phyloP scores from a whole-genome alignment of 805 yeast species.

The Kazachstania martiniae region DNA sequence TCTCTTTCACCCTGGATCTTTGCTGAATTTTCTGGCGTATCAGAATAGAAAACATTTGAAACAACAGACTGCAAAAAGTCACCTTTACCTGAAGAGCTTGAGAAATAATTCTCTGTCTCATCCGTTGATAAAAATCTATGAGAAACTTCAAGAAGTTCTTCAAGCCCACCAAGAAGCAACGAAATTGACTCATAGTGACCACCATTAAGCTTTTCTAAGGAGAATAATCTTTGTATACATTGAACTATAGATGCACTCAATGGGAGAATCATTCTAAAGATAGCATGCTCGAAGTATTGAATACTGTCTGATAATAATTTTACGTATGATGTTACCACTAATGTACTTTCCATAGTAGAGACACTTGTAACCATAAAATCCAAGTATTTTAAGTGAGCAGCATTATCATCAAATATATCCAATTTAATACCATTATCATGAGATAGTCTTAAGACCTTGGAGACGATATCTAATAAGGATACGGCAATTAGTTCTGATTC shows the following conservation, averaged over 20 bases:
- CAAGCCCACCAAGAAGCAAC: constrained; percentile 45
- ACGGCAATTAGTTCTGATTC: constrained; percentile 26
- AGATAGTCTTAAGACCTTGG: constrained; percentile 23
- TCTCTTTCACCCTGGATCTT: constrained; percentile 35
- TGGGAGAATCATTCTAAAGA: constrained; percentile 45
- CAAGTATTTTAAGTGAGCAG: constrained; percentile 27
- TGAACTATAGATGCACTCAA: constrained; percentile 36
- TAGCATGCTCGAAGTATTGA: constrained; percentile 37
- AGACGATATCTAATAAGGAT: constrained; percentile 23
- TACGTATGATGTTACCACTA: constrained; percentile 27
- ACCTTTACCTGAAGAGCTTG: constrained; percentile 11
- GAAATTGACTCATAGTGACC: constrained; percentile 38
- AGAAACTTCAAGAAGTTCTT: constrained; percentile 48
- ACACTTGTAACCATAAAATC: constrained; percentile 42
- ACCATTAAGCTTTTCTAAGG: constrained; percentile 21
- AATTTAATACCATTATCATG: constrained; percentile 23
- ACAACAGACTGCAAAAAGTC: constrained; percentile 27
- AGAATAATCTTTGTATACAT: constrained; percentile 16
- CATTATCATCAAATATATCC: constrained; percentile 23
- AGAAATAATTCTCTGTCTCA: constrained; percentile 18
- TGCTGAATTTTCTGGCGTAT: constrained; percentile 30
- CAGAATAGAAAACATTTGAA: constrained; percentile 27
- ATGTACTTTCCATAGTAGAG: constrained; percentile 32
- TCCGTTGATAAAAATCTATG: constrained; percentile 42
- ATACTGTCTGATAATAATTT: constrained; percentile 41